A percentile compares a stretch with the other conserved stretches of the same genome.
Conservation (phyloP, 768 basidiomycete species). For the Naganishia randhawae region DNA sequence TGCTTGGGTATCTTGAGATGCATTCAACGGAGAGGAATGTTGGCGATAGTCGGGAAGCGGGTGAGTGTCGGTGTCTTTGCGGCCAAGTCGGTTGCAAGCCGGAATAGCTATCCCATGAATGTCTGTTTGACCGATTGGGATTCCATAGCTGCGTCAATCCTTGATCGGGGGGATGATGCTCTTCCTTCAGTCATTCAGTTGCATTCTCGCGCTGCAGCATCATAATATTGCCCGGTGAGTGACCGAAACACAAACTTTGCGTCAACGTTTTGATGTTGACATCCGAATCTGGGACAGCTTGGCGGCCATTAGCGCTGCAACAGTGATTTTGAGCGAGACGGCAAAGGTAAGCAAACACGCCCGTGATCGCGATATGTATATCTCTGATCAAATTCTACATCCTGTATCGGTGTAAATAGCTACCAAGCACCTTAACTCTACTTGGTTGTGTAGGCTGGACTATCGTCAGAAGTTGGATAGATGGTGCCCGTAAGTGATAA, state of each 20-base stretch:
- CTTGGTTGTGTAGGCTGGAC: conserved; percentile 3
- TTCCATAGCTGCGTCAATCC: background rate
- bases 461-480: background rate
- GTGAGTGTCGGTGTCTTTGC: background rate
- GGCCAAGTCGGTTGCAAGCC: background rate
- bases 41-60: background rate
- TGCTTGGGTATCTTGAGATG: conserved; percentile 9
- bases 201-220: conserved; percentile 12
- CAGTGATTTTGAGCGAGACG: conserved; percentile 11
- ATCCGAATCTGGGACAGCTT: background rate
- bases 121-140: background rate
- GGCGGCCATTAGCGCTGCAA: conserved; percentile 8
- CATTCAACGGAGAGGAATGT: background rate
- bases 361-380: background rate
- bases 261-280: background rate
- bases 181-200: conserved; percentile 13
- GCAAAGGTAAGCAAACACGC: background rate
- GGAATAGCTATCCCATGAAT: too few species aligned
- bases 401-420: background rate
- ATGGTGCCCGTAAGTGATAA: conserved; percentile 3
- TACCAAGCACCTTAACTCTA: background rate
- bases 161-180: background rate
- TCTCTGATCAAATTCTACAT: background rate
- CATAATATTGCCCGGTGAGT: conserved; percentile 15
- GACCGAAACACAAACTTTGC: too few species aligned